phyloP scores from a whole-genome alignment of 78 protist genomes.

The Mastigamoeba balamuthi region DNA sequence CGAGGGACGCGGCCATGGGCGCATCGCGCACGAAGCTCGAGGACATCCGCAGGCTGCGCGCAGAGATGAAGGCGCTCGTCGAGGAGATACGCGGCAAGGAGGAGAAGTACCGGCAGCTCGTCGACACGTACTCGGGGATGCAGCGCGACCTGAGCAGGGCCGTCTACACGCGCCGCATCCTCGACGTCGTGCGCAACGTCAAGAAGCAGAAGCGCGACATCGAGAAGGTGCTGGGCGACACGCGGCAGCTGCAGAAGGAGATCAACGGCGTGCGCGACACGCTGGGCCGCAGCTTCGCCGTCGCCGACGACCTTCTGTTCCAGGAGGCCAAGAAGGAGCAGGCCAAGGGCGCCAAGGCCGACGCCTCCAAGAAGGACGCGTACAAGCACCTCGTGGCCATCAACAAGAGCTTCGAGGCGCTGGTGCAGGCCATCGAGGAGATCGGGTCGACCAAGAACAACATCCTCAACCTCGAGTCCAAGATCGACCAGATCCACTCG shows the following conservation, averaged over 20 bases:
- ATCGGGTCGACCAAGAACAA: slow-evolving; percentile 37
- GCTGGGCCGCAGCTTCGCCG: slow-evolving; percentile 35
- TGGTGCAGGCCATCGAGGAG: slow-evolving; percentile 19
- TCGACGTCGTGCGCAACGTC: slow-evolving; percentile 62
- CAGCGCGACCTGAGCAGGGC: slow-evolving; percentile 51
- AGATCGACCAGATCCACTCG: slow-evolving; percentile 17
- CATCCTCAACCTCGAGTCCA: slow-evolving; percentile 24
- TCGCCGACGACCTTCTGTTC: slow-evolving; percentile 54
- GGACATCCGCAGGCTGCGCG: slow-evolving; percentile 36
- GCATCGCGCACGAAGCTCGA: slow-evolving; percentile 22
- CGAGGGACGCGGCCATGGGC: slow-evolving; percentile 9
- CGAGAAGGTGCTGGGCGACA: slow-evolving; percentile 54
- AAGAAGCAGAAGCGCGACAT: slow-evolving; percentile 61
- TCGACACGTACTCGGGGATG: slow-evolving; percentile 34
- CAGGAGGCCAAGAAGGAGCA: slow-evolving; percentile 37
- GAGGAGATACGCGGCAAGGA: slow-evolving; percentile 46
- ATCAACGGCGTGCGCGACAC: slow-evolving; percentile 41
- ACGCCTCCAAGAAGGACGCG: slow-evolving; percentile 11
- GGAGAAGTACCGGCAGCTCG: slow-evolving; percentile 28
- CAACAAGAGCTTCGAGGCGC: slow-evolving; percentile 22
- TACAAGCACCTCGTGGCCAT: slow-evolving; percentile 26
- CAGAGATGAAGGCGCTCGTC: slow-evolving; percentile 14
- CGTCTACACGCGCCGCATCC: slow-evolving; percentile 50
- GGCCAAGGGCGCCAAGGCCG: slow-evolving; percentile 24
- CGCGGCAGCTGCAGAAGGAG: slow-evolving; percentile 46